phyloP scores from a whole-genome alignment of 768 basidiomycete species.

The Mycena floridula region DNA sequence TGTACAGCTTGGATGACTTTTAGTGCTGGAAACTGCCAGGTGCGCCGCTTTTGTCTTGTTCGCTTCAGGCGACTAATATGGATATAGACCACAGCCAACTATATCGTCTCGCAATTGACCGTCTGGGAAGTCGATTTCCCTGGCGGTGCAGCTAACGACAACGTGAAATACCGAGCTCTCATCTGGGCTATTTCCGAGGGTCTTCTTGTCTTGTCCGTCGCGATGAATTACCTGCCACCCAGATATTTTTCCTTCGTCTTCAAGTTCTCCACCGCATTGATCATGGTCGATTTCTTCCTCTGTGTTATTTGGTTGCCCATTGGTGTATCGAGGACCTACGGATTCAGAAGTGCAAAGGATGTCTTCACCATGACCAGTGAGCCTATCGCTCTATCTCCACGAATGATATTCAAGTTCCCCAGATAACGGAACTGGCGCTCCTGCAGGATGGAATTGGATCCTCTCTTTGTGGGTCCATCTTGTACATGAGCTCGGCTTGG shows the following conservation, averaged over 20 bases:
- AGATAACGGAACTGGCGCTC: slow-evolving; percentile 89
- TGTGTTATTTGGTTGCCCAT: slow-evolving; percentile 92
- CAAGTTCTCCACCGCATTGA: slow-evolving; percentile 64
- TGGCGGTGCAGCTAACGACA: slow-evolving; percentile 63
- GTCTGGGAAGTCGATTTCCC: slow-evolving; percentile 82
- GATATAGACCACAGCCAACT: slow-evolving; percentile 80
- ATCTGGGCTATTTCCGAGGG: slow-evolving; percentile 80
- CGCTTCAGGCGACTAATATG: slow-evolving; percentile 1
- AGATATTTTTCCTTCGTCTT: slow-evolving; percentile 70
- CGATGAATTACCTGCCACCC: slow-evolving; percentile 84
- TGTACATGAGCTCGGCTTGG: slow-evolving; percentile 1
- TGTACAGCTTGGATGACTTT: slow-evolving; percentile 98
- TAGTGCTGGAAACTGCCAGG: slow-evolving; percentile 83
- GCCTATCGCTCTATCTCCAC: background rate
- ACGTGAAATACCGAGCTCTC: slow-evolving; percentile 81
- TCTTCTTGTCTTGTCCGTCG: slow-evolving; percentile 62
- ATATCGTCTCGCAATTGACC: slow-evolving; percentile 76
- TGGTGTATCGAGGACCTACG: slow-evolving; percentile 83
- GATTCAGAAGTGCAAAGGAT: slow-evolving; percentile 77
- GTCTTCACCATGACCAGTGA: slow-evolving; percentile 78
- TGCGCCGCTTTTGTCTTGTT: slow-evolving; percentile 19
- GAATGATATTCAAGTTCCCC: slow-evolving; percentile 3
- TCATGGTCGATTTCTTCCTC: slow-evolving; percentile 84
- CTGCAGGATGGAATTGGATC: slow-evolving; percentile 88
- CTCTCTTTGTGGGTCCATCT: slow-evolving; percentile 58